phyloP scores from a whole-genome alignment of 805 yeast species.

The Candida oleophila region DNA sequence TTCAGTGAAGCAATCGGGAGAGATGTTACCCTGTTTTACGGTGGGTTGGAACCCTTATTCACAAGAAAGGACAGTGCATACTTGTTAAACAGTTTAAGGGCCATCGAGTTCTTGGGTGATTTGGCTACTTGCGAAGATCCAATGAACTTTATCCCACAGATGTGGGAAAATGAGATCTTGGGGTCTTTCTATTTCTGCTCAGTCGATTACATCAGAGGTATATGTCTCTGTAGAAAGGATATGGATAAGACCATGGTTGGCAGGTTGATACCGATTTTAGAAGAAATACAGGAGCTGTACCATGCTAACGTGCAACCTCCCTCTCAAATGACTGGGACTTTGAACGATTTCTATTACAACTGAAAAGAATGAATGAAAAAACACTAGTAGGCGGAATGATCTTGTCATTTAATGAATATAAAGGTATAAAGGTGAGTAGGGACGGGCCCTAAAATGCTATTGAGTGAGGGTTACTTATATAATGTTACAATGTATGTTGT shows the following conservation, averaged over 20 bases:
- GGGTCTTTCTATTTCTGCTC: conserved; percentile 76
- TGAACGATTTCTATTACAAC: conserved; percentile 30
- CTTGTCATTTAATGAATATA: too few relatives aligned
- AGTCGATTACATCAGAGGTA: conserved; percentile 61
- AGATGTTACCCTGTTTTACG: conserved; percentile 37
- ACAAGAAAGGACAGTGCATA: conserved; percentile 40
- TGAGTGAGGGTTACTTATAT: too few relatives aligned
- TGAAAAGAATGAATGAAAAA: conserved; percentile 5
- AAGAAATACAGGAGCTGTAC: conserved; percentile 27
- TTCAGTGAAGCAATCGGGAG: conserved; percentile 38
- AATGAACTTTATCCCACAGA: conserved; percentile 32
- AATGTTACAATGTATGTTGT: neutral
- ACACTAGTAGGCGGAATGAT: neutral
- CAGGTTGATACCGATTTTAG: conserved; percentile 25
- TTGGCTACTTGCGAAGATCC: conserved; percentile 41
- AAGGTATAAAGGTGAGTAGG: too few relatives aligned
- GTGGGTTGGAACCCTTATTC: conserved; percentile 34
- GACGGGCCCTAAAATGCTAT: neutral
- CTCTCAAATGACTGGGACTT: conserved; percentile 26
- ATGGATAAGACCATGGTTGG: conserved; percentile 31
- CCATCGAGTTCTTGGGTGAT: conserved; percentile 40
- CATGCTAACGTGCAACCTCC: conserved; percentile 36
- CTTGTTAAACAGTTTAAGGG: conserved; percentile 38
- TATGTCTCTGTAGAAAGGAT: conserved; percentile 54
- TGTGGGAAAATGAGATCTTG: conserved; percentile 60